Base-by-base conservation (phyloP, 2,329 filamentous ascomycete species). In the Claviceps citrina region DNA sequence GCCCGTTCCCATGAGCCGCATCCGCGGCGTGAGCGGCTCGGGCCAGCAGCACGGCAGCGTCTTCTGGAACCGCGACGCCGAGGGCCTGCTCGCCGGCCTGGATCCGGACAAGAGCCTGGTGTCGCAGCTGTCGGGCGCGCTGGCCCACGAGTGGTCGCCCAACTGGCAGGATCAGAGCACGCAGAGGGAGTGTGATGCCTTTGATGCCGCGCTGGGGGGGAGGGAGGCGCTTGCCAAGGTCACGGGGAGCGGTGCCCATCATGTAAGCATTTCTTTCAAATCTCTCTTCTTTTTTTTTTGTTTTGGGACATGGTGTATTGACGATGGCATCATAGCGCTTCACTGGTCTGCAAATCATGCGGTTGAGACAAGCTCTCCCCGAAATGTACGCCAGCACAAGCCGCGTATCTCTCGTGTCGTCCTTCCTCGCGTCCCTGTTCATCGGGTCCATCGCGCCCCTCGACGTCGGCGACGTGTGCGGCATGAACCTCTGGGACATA, bases 121-220 rank as follows among this genome's bases (percentile, higher is more conserved):
- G 37, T 76, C 82, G 44, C 86, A 93, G 63, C 65, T 96, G 20
- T 61, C 65, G 8, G 65, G 62, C 3, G 82, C 81, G 0, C 84
- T 96, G 54, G 82, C 86, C 13, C 81, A 93, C 58, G 78, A 82
- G 4, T 87, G 78, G 63, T 86, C 84, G 48, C 91, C 91, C 7
- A 98, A 96, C 59, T 98, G 91, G 91, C 91, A 96, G 63, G 91
- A 98, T 59, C 81, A 87, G 45, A 94, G 86, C 62, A 96, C 91
- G 2, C 86, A 95, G 64, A 70, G 70, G 48, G 84, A 98, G 63
- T 95, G 87, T 56, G 86, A 95, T 57, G 70, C 74, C 46, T 96
- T 96, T 54, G 87, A 96, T 58, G 70, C 65, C 5, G 66, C 68
- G 39, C 63, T 95, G 7, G 83, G 82, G 1, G 67, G 67, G 6